These are phyloP conservation scores for Exserohilum rostratum DNA, from an alignment of 2,329 filamentous ascomycete species.

Conservation along the genomic window DNA sequence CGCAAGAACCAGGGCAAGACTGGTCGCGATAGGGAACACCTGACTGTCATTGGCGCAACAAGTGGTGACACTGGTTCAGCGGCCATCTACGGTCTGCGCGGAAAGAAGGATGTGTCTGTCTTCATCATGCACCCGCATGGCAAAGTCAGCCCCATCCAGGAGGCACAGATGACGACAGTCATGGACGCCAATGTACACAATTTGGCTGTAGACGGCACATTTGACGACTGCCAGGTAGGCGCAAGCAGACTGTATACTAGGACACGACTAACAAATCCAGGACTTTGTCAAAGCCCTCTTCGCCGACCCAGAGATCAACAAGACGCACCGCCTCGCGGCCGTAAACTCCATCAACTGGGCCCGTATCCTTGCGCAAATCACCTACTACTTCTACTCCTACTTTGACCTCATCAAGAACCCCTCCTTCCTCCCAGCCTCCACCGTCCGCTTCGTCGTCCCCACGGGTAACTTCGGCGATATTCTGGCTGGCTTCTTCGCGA, in stretches of 20 bases:
- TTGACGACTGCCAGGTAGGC: conserved; percentile 87
- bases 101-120: conserved; percentile 96
- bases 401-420: conserved; percentile 73
- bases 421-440: conserved; percentile 65
- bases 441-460: conserved; percentile 83
- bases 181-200: conserved; percentile 92
- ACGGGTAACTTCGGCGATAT: conserved; percentile 98
- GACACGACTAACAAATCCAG: conserved; percentile 49
- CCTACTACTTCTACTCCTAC: conserved; percentile 96
- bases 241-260: not conserved
- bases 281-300: conserved; percentile 96
- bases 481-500: conserved; percentile 89
- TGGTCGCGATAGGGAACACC: conserved; percentile 63
- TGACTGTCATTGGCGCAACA: conserved; percentile 51
- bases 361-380: conserved; percentile 92
- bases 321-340: conserved; percentile 80
- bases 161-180: conserved; percentile 96
- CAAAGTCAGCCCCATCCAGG: conserved; percentile 87
- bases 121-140: conserved; percentile 95
- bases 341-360: conserved; percentile 98
- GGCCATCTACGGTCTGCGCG: conserved; percentile 91
- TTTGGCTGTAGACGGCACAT: conserved; percentile 84
- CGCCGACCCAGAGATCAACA: conserved; percentile 82
- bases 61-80: conserved; percentile 77
- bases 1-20: conserved; percentile 73